Base-by-base conservation (phyloP, 2,329 filamentous ascomycete genomes). In the Xylaria polymorpha region DNA sequence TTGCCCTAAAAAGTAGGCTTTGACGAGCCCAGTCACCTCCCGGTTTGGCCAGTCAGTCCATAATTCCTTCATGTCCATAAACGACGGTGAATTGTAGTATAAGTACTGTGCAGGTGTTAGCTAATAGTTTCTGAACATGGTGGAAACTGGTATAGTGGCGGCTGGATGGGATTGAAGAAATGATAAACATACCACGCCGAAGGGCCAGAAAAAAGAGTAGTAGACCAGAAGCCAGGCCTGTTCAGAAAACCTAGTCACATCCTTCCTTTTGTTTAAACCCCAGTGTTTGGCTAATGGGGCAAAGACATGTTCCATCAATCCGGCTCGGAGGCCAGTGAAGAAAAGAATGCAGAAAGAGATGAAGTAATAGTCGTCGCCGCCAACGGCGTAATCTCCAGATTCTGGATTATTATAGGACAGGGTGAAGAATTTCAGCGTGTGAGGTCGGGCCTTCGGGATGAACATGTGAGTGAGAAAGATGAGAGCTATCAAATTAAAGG, bases 151-250 rank as follows among this genome's bases (percentile, higher is more conserved):
- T 2, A 12, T 3, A 25, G 32, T 56, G 14, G 20, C 29, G 10
- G 10, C 7, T 44, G 41, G n/a, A 60, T 41, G n/a, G 32, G 8
- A 39, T 25, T 61, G 7, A 39, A 39, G 46, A 1, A 35, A 35
- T 8, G 14, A 44, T 53, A 7, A 46, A 71, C 90, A 75, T 85
- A 97, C 93, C 85, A 97, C 86, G 74, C 96, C 96, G 70, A 95
- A 83, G 14, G 89, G 86, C 92, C 94, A 98, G 79, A 94, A 95
- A 64, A 91, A 83, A 55, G 83, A 83, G 80, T 95, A 95, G 83
- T 98, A 98, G 53, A 96, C 81, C 66, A 97, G 83, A 78, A 97
- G 85, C 93, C 95, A 98, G 56, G 91, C 93, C 83, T 99, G 96
- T 83, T 99, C 96, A 71, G 94, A 94, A 82, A 98, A 97, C 67